These are phyloP conservation scores for Penicillium egyptiacum DNA, from an alignment of 495 filamentous ascomycete species.

Conservation along the genomic window DNA sequence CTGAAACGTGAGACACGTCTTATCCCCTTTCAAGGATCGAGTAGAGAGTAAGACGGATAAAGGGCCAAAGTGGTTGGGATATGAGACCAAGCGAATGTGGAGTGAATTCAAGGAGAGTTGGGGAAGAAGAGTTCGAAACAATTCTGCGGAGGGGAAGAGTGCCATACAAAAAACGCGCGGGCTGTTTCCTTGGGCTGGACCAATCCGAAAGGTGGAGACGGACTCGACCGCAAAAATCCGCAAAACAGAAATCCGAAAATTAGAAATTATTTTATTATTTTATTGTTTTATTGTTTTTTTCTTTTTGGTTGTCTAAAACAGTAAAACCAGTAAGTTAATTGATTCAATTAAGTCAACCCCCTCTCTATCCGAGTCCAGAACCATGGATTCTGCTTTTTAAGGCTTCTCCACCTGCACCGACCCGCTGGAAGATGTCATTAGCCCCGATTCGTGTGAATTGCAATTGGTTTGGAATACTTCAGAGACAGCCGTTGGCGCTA, in stretches of 20 bases:
- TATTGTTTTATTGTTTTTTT: too few relatives aligned
- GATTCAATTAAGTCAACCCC: not conserved
- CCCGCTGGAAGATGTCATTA: slow-evolving; percentile 14
- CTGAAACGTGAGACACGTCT: slow-evolving; percentile 15
- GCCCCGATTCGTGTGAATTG: slow-evolving; percentile 1
- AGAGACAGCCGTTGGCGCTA: slow-evolving; percentile 26
- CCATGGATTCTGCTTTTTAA: slow-evolving; percentile 12
- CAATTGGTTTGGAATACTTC: slow-evolving; percentile 5
- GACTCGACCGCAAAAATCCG: slow-evolving; percentile 1
- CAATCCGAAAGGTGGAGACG: not conserved
- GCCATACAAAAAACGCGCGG: slow-evolving; percentile 11
- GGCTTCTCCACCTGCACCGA: slow-evolving; percentile 26
- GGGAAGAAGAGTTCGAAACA: not conserved
- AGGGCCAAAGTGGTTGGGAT: not conserved
- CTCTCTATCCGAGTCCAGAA: slow-evolving; percentile 4
- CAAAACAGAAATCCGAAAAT: not conserved
- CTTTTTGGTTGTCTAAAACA: not conserved
- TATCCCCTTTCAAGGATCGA: slow-evolving; percentile 1
- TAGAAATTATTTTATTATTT: not conserved
- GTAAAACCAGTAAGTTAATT: not conserved
- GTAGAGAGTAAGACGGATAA: not conserved
- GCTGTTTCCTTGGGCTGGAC: not conserved
- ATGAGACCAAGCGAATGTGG: slow-evolving; percentile 5
- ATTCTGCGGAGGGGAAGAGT: not conserved
- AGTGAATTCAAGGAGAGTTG: not conserved